These are phyloP conservation scores for sorghum (Sorghum bicolor) DNA, from an alignment of 176 grass and related monocot species.

Conservation along the genomic window DNA sequence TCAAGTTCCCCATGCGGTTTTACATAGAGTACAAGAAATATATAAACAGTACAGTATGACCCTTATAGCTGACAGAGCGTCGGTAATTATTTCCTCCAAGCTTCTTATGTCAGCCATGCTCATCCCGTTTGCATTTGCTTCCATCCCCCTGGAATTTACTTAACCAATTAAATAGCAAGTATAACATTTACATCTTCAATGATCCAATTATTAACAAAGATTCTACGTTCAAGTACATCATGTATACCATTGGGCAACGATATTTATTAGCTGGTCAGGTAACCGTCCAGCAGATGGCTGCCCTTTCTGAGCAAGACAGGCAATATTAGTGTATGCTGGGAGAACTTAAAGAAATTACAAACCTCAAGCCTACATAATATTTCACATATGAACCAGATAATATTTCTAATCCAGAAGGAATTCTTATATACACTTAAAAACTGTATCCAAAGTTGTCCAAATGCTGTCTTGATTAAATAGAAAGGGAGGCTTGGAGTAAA, in stretches of 20 bases:
- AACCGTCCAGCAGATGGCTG: background rate
- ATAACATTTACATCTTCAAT: background rate
- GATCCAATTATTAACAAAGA: background rate
- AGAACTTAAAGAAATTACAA: background rate
- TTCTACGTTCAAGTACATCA: background rate
- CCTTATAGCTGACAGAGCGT: slow-evolving; percentile 24
- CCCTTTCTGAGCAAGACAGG: background rate
- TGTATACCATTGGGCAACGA: slow-evolving; percentile 31
- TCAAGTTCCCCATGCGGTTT: background rate
- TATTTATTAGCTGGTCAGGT: slow-evolving; percentile 12
- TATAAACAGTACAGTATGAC: background rate
- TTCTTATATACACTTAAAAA: background rate
- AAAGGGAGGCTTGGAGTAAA: background rate
- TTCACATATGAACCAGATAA: background rate
- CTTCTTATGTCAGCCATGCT: background rate
- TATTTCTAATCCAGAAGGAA: background rate
- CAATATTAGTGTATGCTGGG: background rate
- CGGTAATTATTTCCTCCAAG: slow-evolving; percentile 28
- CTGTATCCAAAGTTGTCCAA: background rate
- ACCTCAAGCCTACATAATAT: background rate
- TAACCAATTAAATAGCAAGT: background rate
- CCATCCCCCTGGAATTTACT: slow-evolving; percentile 23
- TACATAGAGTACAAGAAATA: background rate
- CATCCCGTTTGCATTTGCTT: slow-evolving; percentile 27
- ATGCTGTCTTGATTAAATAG: background rate